phyloP scores from a whole-genome alignment of 1,139 yeast species.

The Tardiomyces blankii region DNA sequence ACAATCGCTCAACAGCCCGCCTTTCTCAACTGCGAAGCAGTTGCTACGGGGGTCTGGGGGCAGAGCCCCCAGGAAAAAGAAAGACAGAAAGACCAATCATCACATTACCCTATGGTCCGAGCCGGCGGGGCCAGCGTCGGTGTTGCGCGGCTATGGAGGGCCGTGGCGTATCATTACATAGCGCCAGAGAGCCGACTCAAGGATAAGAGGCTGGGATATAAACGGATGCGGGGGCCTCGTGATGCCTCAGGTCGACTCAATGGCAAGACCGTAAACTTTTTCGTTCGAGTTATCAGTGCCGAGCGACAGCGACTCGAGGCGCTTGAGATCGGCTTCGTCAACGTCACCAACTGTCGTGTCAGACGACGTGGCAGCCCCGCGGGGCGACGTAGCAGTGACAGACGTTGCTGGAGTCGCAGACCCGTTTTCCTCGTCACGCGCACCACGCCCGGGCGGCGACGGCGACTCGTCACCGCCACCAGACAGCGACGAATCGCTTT shows the following conservation, averaged over 20 bases:
- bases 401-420: conserved; percentile 5
- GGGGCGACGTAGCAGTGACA: conserved; percentile 5
- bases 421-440: conserved; percentile 4
- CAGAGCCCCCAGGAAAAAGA: too few relatives aligned
- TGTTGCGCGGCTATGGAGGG: too few relatives aligned
- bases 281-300: conserved; percentile 8
- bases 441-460: conserved; percentile 2
- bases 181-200: too few relatives aligned
- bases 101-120: too few relatives aligned
- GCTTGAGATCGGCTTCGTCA: conserved; percentile 2
- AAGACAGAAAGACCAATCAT: too few relatives aligned
- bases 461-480: conserved; percentile 2
- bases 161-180: too few relatives aligned
- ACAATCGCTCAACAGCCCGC: too few relatives aligned
- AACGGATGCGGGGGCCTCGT: too few relatives aligned
- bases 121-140: too few relatives aligned
- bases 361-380: conserved; percentile 1
- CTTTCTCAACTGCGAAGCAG: too few relatives aligned
- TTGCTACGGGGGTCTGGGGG: too few relatives aligned
- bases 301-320: conserved; percentile 1
- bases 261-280: conserved; percentile 13
- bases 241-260: conserved; percentile 10
- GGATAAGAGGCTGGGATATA: too few relatives aligned
- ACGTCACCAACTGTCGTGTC: conserved; percentile 5
- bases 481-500: conserved; percentile 1